These are phyloP conservation scores for Solanum chmielewskii DNA, from an alignment of 257 asterid species.

Conservation along the genomic window DNA sequence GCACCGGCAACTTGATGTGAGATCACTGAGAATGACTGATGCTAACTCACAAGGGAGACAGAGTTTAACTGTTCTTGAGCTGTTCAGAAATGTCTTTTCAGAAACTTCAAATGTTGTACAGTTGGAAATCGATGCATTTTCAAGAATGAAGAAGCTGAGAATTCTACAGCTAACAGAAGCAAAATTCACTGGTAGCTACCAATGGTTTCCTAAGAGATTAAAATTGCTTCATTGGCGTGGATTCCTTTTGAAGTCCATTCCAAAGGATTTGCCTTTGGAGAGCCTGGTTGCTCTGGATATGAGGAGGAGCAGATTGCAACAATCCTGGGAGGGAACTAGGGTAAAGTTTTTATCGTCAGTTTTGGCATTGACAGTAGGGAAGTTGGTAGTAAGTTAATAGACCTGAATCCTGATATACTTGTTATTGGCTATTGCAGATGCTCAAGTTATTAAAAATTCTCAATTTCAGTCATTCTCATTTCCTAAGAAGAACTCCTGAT, in stretches of 20 bases:
- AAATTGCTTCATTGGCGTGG: slow-evolving; percentile 1
- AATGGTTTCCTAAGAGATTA: not conserved
- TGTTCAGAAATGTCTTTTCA: not conserved
- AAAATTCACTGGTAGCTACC: not conserved
- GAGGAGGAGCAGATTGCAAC: not conserved
- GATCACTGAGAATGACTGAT: not conserved
- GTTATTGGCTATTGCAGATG: not conserved
- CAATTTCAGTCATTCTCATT: not conserved
- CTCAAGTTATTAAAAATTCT: not conserved
- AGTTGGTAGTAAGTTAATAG: not conserved
- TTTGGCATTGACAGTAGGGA: not conserved
- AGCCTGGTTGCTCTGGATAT: not conserved
- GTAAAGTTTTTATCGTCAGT: not conserved
- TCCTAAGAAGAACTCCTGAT: not conserved
- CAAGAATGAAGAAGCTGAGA: not conserved
- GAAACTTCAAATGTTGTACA: not conserved
- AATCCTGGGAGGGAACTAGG: not conserved
- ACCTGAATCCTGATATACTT: not conserved
- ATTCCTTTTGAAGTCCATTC: not conserved
- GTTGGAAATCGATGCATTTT: not conserved
- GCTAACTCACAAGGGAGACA: not conserved
- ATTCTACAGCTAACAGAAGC: not conserved
- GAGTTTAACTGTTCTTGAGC: not conserved
- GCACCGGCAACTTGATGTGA: not conserved
- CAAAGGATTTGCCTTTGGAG: slow-evolving; percentile 1